Base-by-base conservation (phyloP, 139 green algal genomes). In the Yamagishiella unicocca region DNA sequence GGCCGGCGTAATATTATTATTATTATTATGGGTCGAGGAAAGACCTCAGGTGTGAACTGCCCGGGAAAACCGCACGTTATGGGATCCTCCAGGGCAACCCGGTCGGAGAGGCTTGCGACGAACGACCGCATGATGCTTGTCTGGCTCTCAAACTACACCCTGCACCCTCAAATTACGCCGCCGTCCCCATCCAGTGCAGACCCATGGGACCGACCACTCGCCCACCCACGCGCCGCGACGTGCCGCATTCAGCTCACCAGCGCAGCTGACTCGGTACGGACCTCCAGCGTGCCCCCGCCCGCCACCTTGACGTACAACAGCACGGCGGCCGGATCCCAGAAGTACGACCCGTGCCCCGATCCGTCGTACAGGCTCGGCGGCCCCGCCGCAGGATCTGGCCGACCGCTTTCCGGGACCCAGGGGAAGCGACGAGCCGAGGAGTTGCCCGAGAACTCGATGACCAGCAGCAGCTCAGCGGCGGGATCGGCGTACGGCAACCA, bases 311-410 rank as follows among this genome's bases (percentile, higher is more conserved):
- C 72, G 7, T 54, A 80, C 33, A 92, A 33, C 37, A 80, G 22
- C 5, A 85, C 83, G 2, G n/a, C 84, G 31, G 74, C 66, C 24
- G 89, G 80, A 37, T 92, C 89, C 89, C 89, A 92, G 64, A 76
- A 88, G 72, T 88, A 92, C 31, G 82, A 74, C 12, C 89, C 89
- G 40, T 92, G 89, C n/a, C 22, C 53, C 8, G 38, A 54, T 0
- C 80, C 87, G 70, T 90, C 87, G 45, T 74, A 55, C 31, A 90
- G n/a, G 5, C 12, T 12, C 4, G 76, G 76, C 27, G 76, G 53
- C 9, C n/a, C 31, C 10, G 53, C 7, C 53, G 24, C 21, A 14
- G 17, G 53, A 6, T 50, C 53, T 21, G 21, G 19, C 19, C 54
- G n/a, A 0, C 76, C 53, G 27, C 6, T 37, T 25, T 24, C 76